Base-by-base conservation (phyloP, 768 basidiomycete genomes). In the Pleurotus pulmonarius region DNA sequence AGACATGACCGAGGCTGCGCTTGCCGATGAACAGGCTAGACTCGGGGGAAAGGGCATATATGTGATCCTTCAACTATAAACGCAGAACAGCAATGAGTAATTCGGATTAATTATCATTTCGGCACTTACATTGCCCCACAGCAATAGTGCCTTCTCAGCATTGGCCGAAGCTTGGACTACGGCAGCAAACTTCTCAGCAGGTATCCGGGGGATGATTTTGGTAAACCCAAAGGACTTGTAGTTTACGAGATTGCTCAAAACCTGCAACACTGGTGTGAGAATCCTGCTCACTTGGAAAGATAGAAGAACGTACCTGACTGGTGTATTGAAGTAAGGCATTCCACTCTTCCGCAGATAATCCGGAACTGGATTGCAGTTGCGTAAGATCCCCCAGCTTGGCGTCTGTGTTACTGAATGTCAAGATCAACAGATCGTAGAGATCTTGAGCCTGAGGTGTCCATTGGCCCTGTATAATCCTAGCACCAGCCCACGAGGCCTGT, bases 191-290 rank as follows among this genome's bases (percentile, higher is more conserved):
- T 82, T 84, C 13, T 73, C 77, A 20, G 76, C 63, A 2, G 82
- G 63, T 46, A 90, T 63, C 18, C 93, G 86, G 18, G 93, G 92
- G 47, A 92, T 66, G 61, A 95, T 88, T 73, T 95, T 94, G 43
- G 88, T 90, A 64, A 88, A 89, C 1, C 92, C 92, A 59, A 94
- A 94, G 2, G 78, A 81, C 67, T 83, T 90, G 72, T 85, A 92
- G 70, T 93, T 93, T 20, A 82, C 81, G 18, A 87, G 74, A 65
- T 86, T 86, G 66, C 80, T 81, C 57, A 87, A 63, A 12, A 80
- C 79, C 79, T 81, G 56, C 39, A 52, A 48, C 34, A 16, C 39
- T 44, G 38, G 37, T 18, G 29, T 8, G 13, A 37, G 22, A 38
- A 51, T 18, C 26, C 8, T n/a, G 6, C 12, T 12, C n/a, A 51